phyloP scores from a whole-genome alignment of 768 basidiomycete genomes.

The Lentinula aciculospora region DNA sequence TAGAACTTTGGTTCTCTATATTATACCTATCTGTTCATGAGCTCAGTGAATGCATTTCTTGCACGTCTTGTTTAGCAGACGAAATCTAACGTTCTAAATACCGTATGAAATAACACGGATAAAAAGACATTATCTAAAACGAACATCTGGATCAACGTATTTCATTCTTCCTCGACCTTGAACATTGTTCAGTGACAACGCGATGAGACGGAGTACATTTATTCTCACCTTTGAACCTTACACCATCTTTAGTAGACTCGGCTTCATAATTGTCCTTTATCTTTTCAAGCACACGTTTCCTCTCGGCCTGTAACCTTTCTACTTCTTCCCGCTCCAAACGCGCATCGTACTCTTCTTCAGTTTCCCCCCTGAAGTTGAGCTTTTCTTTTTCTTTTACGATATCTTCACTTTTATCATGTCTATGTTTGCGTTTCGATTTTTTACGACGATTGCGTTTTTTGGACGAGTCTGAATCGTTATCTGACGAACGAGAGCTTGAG shows the following conservation, averaged over 20 bases:
- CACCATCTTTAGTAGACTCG: conserved; percentile 33
- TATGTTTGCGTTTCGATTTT: conserved; percentile 19
- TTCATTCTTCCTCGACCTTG: conserved; percentile 67
- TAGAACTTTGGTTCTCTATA: conserved; percentile 11
- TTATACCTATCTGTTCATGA: background rate
- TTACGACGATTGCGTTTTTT: conserved; percentile 14
- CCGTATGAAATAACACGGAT: background rate
- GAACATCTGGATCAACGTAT: conserved; percentile 51
- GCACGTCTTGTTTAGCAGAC: background rate
- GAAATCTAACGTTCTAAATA: background rate
- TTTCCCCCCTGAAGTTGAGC: conserved; percentile 34
- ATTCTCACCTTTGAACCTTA: conserved; percentile 59
- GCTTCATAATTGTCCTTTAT: conserved; percentile 34
- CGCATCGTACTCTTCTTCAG: conserved; percentile 70
- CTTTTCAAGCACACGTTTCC: conserved; percentile 42
- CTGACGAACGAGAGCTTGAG: conserved; percentile 15
- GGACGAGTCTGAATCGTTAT: conserved; percentile 2
- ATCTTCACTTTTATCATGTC: conserved; percentile 20
- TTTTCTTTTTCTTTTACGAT: conserved; percentile 13
- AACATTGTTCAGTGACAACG: background rate
- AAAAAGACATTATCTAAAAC: background rate
- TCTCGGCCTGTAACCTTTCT: conserved; percentile 45
- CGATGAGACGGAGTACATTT: background rate
- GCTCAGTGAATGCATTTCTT: background rate
- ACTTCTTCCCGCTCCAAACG: conserved; percentile 63